Evolutionary conservation across 352 stramenopile genomes (phyloP).

Genomic region (Lagenidium sp.): DNA sequence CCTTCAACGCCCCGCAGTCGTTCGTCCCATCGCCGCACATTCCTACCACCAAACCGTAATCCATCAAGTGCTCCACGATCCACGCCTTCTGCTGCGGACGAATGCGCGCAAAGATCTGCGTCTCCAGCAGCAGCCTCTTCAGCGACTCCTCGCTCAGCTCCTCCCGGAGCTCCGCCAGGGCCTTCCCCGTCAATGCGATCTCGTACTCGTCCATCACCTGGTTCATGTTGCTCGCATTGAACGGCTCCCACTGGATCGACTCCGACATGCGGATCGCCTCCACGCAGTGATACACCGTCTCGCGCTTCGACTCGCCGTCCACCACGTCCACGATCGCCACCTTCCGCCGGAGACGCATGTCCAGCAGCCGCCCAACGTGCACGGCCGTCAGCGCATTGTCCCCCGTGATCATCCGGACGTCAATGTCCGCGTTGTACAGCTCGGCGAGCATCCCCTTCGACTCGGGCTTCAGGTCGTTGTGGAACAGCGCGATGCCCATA

Average conservation of each 20-base stretch:
- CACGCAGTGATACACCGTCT: too few relatives aligned
- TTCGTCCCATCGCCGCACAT: slow-evolving; percentile 68
- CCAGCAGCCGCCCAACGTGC: slow-evolving; percentile 41
- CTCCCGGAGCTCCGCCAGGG: slow-evolving; percentile 27
- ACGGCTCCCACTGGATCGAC: too few relatives aligned
- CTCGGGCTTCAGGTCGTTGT: slow-evolving; percentile 75
- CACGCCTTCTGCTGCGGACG: slow-evolving; percentile 29
- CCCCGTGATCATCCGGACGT: slow-evolving; percentile 73
- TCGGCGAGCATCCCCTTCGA: slow-evolving; percentile 46
- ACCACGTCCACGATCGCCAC: slow-evolving; percentile 15
- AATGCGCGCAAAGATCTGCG: slow-evolving; percentile 47
- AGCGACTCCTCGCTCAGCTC: slow-evolving; percentile 18
- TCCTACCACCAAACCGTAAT: slow-evolving; percentile 23
- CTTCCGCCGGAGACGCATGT: not conserved
- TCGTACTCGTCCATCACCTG: slow-evolving; percentile 10
- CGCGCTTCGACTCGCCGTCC: slow-evolving; percentile 30
- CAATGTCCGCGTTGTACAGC: slow-evolving; percentile 51
- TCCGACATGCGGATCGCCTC: slow-evolving; percentile 32
- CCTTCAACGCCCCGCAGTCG: slow-evolving; percentile 70
- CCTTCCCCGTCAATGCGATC: slow-evolving; percentile 29
- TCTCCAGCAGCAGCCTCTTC: slow-evolving; percentile 22
- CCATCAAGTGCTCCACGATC: slow-evolving; percentile 31
- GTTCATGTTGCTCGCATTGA: not conserved
- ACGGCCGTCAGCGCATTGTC: slow-evolving; percentile 63
- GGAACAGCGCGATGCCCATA: slow-evolving; percentile 71